These are phyloP conservation scores for Hymenoscyphus infarciens DNA, from an alignment of 2,329 filamentous ascomycete genomes.

Conservation along the genomic window DNA sequence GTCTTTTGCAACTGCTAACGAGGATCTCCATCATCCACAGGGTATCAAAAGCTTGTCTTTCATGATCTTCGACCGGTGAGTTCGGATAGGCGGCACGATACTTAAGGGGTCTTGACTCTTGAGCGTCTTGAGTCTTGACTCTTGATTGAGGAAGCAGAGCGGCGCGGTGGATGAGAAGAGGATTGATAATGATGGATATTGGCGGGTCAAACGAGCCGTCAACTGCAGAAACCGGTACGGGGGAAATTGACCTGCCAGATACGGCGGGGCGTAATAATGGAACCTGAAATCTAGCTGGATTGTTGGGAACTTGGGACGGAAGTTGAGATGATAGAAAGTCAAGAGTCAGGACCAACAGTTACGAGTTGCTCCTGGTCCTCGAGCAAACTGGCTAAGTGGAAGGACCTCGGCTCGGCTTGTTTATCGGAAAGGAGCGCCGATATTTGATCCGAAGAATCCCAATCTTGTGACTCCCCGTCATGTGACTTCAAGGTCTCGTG, in stretches of 20 bases:
- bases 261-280: not conserved
- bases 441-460: not conserved
- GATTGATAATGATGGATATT: not conserved
- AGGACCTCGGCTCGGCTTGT: not conserved
- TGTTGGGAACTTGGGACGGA: not conserved
- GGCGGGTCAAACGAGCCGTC: not conserved
- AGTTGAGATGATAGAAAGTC: not conserved
- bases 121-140: not conserved
- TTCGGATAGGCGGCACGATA: not conserved
- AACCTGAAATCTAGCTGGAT: not conserved
- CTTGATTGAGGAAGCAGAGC: not conserved
- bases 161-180: not conserved
- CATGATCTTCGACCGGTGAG: not conserved
- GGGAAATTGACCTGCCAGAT: not conserved
- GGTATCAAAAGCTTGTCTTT: slow-evolving; percentile 6
- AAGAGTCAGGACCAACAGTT: no score
- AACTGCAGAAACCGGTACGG: not conserved
- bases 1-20: slow-evolving; percentile 1
- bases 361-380: no score
- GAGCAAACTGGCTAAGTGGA: no score
- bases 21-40: not conserved
- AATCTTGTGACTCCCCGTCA: no score
- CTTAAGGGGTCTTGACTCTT: not conserved
- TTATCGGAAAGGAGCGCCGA: not conserved
- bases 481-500: no score